These are phyloP conservation scores for Raffaelea albimanens DNA, from an alignment of 2,329 filamentous ascomycete genomes.

Conservation along the genomic window DNA sequence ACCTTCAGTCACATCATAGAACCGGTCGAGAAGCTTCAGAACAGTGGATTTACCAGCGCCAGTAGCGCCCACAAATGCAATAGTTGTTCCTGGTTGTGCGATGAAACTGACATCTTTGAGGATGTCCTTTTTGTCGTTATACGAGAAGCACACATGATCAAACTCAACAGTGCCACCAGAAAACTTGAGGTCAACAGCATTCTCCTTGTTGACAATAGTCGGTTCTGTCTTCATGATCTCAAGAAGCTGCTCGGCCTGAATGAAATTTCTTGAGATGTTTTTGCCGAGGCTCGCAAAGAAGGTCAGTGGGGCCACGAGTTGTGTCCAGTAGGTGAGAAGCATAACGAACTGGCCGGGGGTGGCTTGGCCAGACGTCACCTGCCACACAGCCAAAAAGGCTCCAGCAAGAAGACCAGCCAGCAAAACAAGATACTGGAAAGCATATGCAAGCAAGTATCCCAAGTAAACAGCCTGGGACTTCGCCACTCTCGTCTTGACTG, in stretches of 20 bases:
- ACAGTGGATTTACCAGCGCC: constrained; percentile 52
- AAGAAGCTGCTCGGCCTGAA: constrained; percentile 47
- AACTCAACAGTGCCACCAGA: constrained; percentile 46
- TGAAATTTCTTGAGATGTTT: constrained; percentile 45
- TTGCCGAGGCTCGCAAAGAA: constrained; percentile 55
- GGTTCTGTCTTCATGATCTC: constrained; percentile 49
- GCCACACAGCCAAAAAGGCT: constrained; percentile 51
- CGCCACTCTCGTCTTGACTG: constrained; percentile 31
- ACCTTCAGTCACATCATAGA: constrained; percentile 46
- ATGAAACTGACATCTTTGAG: constrained; percentile 44
- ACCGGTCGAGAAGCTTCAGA: constrained; percentile 48
- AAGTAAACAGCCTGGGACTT: constrained; percentile 29
- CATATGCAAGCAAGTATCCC: constrained; percentile 41
- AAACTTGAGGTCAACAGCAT: constrained; percentile 39
- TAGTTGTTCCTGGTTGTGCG: constrained; percentile 41
- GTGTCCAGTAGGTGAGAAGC: constrained; percentile 65
- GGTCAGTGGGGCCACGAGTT: constrained; percentile 60
- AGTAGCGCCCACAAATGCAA: constrained; percentile 51
- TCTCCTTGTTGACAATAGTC: constrained; percentile 42
- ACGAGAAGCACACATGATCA: constrained; percentile 45
- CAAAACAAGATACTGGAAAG: constrained; percentile 53
- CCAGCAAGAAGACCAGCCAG: constrained; percentile 59
- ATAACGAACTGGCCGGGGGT: constrained; percentile 61
- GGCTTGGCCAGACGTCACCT: constrained; percentile 51
- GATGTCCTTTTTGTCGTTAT: constrained; percentile 49